These are phyloP conservation scores for Penicillium sp. DNA, from an alignment of 2,329 filamentous ascomycete genomes.

Conservation along the genomic window DNA sequence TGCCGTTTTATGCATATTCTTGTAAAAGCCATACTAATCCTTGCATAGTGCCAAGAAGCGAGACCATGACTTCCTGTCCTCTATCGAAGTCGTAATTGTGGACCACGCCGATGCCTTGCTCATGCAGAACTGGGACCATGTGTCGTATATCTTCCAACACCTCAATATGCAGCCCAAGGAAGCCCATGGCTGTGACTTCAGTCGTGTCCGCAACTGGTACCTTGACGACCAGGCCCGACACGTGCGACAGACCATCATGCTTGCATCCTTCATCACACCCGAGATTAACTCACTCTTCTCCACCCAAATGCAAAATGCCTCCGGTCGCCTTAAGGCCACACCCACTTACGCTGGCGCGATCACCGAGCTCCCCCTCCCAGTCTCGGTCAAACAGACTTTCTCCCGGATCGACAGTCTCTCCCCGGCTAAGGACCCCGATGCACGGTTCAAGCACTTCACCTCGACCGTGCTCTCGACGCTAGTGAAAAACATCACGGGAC, in stretches of 20 bases:
- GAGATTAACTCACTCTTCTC: slow-evolving; percentile 81
- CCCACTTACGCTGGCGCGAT: slow-evolving; percentile 70
- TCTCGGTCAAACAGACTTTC: slow-evolving; percentile 83
- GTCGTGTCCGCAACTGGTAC: slow-evolving; percentile 86
- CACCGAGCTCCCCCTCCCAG: slow-evolving; percentile 62
- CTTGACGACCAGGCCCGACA: slow-evolving; percentile 80
- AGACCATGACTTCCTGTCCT: slow-evolving; percentile 89
- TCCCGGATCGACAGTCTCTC: slow-evolving; percentile 75
- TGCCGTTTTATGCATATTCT: background rate
- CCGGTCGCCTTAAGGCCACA: slow-evolving; percentile 74
- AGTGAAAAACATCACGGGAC: slow-evolving; percentile 55
- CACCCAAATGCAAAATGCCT: slow-evolving; percentile 74
- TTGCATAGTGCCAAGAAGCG: slow-evolving; percentile 57
- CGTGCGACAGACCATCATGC: slow-evolving; percentile 81
- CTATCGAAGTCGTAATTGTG: slow-evolving; percentile 84
- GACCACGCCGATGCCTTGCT: slow-evolving; percentile 91
- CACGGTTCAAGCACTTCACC: slow-evolving; percentile 87
- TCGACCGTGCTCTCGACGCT: slow-evolving; percentile 76
- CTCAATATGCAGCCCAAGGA: slow-evolving; percentile 89
- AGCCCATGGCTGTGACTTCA: slow-evolving; percentile 90
- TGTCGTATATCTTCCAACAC: slow-evolving; percentile 87
- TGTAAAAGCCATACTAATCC: background rate
- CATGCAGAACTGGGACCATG: slow-evolving; percentile 98
- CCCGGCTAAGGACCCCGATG: slow-evolving; percentile 76
- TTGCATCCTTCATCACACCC: slow-evolving; percentile 82